Evolutionary conservation across 805 yeast genomes (phyloP), one percentile per base, ranked within the genome.

Genomic region (Kurtzmaniella cleridarum): DNA sequence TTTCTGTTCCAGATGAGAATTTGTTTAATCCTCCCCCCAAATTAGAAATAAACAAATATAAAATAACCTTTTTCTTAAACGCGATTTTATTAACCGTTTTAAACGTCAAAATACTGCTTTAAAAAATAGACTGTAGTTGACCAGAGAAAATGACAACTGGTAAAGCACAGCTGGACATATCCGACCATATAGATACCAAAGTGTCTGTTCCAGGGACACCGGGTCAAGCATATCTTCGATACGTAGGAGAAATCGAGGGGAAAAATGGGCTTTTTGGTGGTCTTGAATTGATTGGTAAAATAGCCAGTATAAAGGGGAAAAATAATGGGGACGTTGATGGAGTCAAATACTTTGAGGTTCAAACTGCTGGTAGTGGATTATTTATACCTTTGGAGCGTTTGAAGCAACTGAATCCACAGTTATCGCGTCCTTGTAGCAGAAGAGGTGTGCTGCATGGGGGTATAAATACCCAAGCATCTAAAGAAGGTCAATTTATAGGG

Each of bases 291-390:
- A 51, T 79, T n/a, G 90, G 85, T 1, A 80, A 79, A 1, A 50
- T 57, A 14, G 73, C 76, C 30, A 63, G 75, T 0, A 54, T 66
- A 4, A 67, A 76, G 39, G 98, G 98, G 16, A 85, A 87, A 58
- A 93, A 91, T 54, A 75, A 78, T 39, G 98, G 98, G n/a, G 73
- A 76, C 31, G 88, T 80, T 33, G 75, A 81, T 41, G 95, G 95
- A 0, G 55, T 65, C 6, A 66, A 66, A 39, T 89, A 89, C 55
- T 90, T 90, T 54, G 65, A 67, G 3, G 86, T 90, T 0, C 60
- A 66, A 5, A 61, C 54, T 27, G 84, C 89, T 0, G 74, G 74
- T 41, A 70, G 88, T 14, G 97, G 97, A 0, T 59, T 90, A 23
- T 90, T 90, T 51, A 69, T 90, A 34, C 80, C 79, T 2, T 76